Evolutionary conservation across 108 stramenopile genomes (phyloP), one percentile per base, ranked within the genome.

Genomic region (Pseudonitzschia pungens): DNA sequence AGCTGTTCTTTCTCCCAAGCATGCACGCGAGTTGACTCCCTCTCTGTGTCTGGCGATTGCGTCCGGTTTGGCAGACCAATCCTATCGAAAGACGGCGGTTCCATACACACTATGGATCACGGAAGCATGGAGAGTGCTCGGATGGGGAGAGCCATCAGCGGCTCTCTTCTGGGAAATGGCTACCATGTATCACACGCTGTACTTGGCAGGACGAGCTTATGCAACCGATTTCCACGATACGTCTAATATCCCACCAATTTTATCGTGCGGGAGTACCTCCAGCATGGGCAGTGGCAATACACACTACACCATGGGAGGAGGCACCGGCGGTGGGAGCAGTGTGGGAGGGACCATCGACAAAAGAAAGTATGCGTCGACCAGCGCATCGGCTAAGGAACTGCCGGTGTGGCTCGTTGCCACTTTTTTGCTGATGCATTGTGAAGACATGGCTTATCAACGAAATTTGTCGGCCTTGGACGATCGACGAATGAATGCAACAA

Each of bases 141-240:
- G 90, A 59, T 87, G 86, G 96, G 90, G 88, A 8, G 93, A 96
- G 72, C 93, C 94, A 7, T 77, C 78, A 29, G 93, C 96, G 0
- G 92, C 91, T n/a, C 79, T 97, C 11, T 96, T 97, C 80, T 97
- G 96, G 96, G 96, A 97, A 81, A 97, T 97, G 94, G 93, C 95
- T 31, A 90, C 89, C 72, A 92, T 97, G 92, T 97, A 91, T 75
- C 92, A 94, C 66, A 89, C 92, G 18, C 72, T 94, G 12, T 91
- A 90, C 73, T 77, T 89, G 58, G 89, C 89, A 28, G 80, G 76
- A 16, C 78, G 89, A 70, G 80, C 79, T 50, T 67, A 77, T 27
- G 79, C 81, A 1, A 67, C 79, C 1, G 84, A 85, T 41, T 78
- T 77, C 55, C 57, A 78, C 32, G 81, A 80, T 28, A 53, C 48